Percentiles rank a stretch among this genome's conserved stretches.
Conservation (phyloP, 257 asterid species). For the Nemophila menziesii region DNA sequence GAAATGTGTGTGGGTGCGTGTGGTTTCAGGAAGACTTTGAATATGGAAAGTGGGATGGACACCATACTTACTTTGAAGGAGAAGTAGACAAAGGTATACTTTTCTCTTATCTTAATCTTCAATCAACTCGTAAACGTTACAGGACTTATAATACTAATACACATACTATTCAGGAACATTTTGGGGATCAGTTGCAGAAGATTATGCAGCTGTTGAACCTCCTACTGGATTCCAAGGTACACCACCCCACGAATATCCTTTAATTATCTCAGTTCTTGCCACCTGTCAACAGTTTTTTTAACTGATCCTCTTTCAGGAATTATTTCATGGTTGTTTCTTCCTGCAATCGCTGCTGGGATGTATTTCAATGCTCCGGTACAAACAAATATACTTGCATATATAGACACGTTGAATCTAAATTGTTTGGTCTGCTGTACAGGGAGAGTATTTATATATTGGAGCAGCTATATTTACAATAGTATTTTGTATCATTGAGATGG, state of each 20-base stretch:
- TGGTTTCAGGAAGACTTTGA: slow-evolving; percentile 55
- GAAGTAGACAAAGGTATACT: slow-evolving; percentile 46
- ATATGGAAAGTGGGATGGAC: slow-evolving; percentile 62
- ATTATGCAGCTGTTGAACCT: slow-evolving; percentile 65
- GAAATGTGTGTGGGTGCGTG: slow-evolving; percentile 4
- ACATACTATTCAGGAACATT: slow-evolving; percentile 37
- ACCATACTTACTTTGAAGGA: slow-evolving; percentile 61
- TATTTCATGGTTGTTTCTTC: slow-evolving; percentile 77
- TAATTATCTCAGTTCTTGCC: background rate
- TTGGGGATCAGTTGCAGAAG: slow-evolving; percentile 70
- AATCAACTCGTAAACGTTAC: background rate
- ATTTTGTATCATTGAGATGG: slow-evolving; percentile 71
- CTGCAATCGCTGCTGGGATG: slow-evolving; percentile 65
- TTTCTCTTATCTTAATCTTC: background rate
- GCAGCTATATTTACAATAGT: slow-evolving; percentile 61
- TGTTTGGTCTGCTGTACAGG: slow-evolving; percentile 26
- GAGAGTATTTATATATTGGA: slow-evolving; percentile 72
- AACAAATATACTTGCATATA: background rate
- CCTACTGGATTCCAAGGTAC: slow-evolving; percentile 88
- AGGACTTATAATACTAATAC: background rate
- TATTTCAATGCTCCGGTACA: slow-evolving; percentile 61
- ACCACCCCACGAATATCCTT: background rate
- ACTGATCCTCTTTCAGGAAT: slow-evolving; percentile 28
- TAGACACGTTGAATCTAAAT: slow-evolving; percentile 1
- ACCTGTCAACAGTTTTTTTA: background rate